A percentile compares a stretch with the other conserved stretches of the same genome.
Evolutionary conservation across 345 rosid genomes (phyloP).

Genomic region (Luvunga scandens): DNA sequence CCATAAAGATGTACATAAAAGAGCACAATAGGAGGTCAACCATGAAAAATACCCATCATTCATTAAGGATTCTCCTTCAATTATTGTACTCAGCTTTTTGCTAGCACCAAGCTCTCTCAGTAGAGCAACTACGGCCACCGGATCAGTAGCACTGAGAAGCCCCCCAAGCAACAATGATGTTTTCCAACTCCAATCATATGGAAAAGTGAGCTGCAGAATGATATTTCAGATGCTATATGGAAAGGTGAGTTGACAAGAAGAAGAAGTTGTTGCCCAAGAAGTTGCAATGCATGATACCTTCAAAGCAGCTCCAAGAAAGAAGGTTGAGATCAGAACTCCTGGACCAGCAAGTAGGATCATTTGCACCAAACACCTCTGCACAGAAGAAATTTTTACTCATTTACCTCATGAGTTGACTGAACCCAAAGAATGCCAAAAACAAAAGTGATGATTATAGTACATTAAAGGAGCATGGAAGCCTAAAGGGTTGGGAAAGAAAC

Average conservation of each 20-base stretch:
- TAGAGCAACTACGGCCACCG: conserved; percentile 96
- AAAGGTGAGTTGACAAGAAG: not conserved
- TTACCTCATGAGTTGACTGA: not conserved
- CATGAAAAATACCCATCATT: conserved; percentile 75
- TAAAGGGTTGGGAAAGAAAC: not conserved
- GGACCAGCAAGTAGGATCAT: conserved; percentile 97
- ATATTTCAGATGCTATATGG: conserved; percentile 1
- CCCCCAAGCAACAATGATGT: conserved; percentile 93
- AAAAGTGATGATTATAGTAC: no score
- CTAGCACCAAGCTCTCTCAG: conserved; percentile 97
- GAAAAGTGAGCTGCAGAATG: conserved; percentile 68
- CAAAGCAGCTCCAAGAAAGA: conserved; percentile 66
- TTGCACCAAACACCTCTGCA: conserved; percentile 82
- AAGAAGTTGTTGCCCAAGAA: not conserved
- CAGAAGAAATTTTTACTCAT: not conserved
- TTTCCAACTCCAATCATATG: conserved; percentile 92
- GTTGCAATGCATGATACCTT: conserved; percentile 48
- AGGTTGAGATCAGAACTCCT: conserved; percentile 85
- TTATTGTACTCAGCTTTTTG: conserved; percentile 86
- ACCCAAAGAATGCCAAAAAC: not conserved
- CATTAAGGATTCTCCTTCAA: conserved; percentile 98
- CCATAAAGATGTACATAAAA: not conserved
- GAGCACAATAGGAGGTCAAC: conserved; percentile 1
- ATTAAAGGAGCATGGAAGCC: not conserved
- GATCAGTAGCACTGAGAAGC: conserved; percentile 96